Percentiles rank a stretch among this genome's conserved stretches.
Conservation (phyloP, 345 rosid species). For the Litchi chinensis region DNA sequence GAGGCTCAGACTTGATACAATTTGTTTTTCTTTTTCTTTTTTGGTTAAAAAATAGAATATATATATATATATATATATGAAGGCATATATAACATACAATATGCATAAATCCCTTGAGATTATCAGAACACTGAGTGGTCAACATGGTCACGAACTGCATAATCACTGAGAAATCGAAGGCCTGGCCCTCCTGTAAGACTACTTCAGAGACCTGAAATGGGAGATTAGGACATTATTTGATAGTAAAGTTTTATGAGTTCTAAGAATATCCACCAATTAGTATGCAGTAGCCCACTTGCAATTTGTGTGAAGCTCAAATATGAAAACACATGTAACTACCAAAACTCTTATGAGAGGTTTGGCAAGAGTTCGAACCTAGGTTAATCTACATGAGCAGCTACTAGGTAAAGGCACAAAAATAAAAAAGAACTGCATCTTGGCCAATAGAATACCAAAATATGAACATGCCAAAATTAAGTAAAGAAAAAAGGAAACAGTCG, state of each 20-base stretch:
- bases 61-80: constrained; percentile 7
- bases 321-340: neutral
- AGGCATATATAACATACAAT: constrained; percentile 62
- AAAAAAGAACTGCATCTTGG: neutral
- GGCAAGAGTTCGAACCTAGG: neutral
- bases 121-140: constrained; percentile 55
- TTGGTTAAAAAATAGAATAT: neutral
- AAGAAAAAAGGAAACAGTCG: neutral
- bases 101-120: constrained; percentile 75
- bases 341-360: neutral
- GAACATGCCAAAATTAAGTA: neutral
- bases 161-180: constrained; percentile 71
- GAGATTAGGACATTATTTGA: constrained; percentile 19
- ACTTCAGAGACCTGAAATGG: constrained; percentile 83
- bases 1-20: neutral
- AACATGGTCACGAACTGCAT: constrained; percentile 78
- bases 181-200: constrained; percentile 64
- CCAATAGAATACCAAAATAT: neutral
- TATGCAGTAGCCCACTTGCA: neutral
- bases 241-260: neutral
- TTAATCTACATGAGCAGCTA: neutral
- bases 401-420: neutral
- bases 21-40: constrained; percentile 10
- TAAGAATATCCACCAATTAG: constrained; percentile 5
- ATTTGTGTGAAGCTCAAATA: neutral